Percentiles rank a stretch among this genome's conserved stretches.
Evolutionary conservation across 2,329 filamentous ascomycete genomes (phyloP).

Genomic region (Aureobasidium melanogenum): DNA sequence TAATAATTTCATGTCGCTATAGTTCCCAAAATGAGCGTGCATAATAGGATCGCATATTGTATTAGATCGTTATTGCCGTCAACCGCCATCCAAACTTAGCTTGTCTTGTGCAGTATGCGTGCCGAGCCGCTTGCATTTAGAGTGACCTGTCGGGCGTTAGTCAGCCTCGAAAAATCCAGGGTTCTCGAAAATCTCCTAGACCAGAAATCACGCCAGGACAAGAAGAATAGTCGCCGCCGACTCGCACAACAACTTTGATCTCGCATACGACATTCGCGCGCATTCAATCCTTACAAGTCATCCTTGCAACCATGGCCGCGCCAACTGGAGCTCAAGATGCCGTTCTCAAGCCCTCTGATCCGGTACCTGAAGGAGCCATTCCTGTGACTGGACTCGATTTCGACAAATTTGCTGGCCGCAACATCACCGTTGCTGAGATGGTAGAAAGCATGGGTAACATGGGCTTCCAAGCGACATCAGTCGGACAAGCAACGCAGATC

Average conservation of each 20-base stretch:
- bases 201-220: background rate
- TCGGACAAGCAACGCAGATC: constrained; percentile 80
- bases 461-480: constrained; percentile 73
- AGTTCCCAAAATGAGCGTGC: background rate
- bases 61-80: background rate
- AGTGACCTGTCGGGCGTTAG: constrained; percentile 10
- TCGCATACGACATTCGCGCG: too few relatives aligned
- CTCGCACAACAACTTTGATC: background rate
- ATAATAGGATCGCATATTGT: background rate
- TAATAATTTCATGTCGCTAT: background rate
- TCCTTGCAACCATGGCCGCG: constrained; percentile 21
- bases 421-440: constrained; percentile 79
- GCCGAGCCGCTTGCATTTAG: constrained; percentile 10
- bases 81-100: background rate
- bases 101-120: constrained; percentile 3
- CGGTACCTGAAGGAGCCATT: constrained; percentile 67
- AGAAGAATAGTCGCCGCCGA: background rate
- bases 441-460: constrained; percentile 74
- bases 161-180: constrained; percentile 6
- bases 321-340: constrained; percentile 55
- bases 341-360: constrained; percentile 75
- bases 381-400: constrained; percentile 90
- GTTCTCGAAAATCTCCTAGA: constrained; percentile 10
- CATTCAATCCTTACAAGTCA: too few relatives aligned
- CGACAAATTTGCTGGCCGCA: constrained; percentile 63